Conservation (phyloP, 2,329 filamentous ascomycete genomes). For the Pestalotiopsis sp. region DNA sequence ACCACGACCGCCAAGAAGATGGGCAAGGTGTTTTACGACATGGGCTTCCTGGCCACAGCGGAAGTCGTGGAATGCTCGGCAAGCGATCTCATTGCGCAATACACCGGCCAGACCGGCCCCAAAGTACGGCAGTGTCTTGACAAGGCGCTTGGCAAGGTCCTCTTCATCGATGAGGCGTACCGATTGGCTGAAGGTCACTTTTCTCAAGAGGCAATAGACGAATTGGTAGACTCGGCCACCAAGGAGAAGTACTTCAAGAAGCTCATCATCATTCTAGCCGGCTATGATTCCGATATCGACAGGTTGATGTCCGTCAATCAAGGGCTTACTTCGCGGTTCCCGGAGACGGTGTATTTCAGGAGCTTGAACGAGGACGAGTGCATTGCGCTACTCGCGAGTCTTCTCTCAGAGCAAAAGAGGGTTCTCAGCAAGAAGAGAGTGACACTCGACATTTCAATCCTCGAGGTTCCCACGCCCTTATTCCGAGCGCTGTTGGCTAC, state of each 20-base stretch:
- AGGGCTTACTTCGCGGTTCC: conserved; percentile 67
- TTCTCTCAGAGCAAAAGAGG: conserved; percentile 20
- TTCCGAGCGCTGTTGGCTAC: conserved; percentile 24
- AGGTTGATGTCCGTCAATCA: conserved; percentile 62
- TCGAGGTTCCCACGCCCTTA: conserved; percentile 22
- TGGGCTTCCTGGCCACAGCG: conserved; percentile 64
- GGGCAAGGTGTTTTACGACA: conserved; percentile 75
- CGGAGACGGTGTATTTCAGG: conserved; percentile 61
- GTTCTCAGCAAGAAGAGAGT: conserved; percentile 29
- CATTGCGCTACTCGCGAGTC: conserved; percentile 41
- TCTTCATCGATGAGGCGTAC: conserved; percentile 77
- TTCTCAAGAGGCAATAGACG: conserved; percentile 58
- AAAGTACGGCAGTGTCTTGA: conserved; percentile 57
- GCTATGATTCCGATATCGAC: conserved; percentile 70
- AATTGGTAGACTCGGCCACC: conserved; percentile 53
- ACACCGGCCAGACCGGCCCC: conserved; percentile 62
- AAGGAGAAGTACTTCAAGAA: conserved; percentile 61
- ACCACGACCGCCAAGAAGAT: conserved; percentile 72
- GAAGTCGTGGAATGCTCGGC: conserved; percentile 70
- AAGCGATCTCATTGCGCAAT: conserved; percentile 69
- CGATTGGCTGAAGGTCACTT: conserved; percentile 60
- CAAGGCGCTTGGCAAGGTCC: conserved; percentile 61
- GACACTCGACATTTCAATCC: conserved; percentile 3
- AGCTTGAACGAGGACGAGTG: conserved; percentile 46
- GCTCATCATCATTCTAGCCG: conserved; percentile 69